Percentiles rank a stretch among this genome's conserved stretches.
phyloP scores from a whole-genome alignment of 192 early-diverging fungal species.

The Funneliformis geosporum region DNA sequence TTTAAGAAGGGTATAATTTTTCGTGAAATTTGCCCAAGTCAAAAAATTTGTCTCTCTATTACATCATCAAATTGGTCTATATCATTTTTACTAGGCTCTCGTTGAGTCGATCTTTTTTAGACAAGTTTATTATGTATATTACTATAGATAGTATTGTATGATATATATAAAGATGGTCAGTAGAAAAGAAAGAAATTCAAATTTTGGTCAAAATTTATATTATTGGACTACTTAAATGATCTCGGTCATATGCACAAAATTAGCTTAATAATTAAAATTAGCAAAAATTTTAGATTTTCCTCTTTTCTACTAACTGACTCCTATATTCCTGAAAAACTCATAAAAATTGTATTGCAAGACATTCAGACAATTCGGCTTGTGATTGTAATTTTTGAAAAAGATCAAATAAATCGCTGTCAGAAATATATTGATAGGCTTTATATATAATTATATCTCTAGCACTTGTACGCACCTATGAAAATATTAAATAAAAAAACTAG shows the following conservation, averaged over 20 bases:
- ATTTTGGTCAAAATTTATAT: too few species aligned
- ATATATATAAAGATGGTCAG: too few species aligned
- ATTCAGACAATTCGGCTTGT: constrained; percentile 39
- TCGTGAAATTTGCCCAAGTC: constrained; percentile 29
- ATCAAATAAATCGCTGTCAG: constrained; percentile 35
- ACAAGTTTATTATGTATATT: constrained; percentile 34
- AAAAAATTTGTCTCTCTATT: constrained; percentile 32
- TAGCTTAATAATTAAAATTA: too few species aligned
- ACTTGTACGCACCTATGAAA: constrained; percentile 60
- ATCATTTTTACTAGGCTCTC: constrained; percentile 29
- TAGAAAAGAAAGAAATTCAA: too few species aligned
- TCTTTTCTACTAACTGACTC: too few species aligned
- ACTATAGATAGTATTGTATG: constrained; percentile 49
- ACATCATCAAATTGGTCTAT: constrained; percentile 38
- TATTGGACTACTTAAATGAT: too few species aligned
- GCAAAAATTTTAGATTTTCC: too few species aligned
- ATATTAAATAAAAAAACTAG: too few species aligned
- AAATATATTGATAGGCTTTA: constrained; percentile 59
- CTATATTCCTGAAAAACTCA: constrained; percentile 64
- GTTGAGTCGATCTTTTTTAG: constrained; percentile 1
- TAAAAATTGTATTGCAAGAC: constrained; percentile 68
- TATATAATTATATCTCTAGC: constrained; percentile 74
- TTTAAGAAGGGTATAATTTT: constrained; percentile 52
- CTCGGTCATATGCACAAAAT: too few species aligned
- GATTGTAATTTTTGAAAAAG: constrained; percentile 13